Conservation (phyloP, 1,139 yeast genomes). For the Candida mesenterica region DNA sequence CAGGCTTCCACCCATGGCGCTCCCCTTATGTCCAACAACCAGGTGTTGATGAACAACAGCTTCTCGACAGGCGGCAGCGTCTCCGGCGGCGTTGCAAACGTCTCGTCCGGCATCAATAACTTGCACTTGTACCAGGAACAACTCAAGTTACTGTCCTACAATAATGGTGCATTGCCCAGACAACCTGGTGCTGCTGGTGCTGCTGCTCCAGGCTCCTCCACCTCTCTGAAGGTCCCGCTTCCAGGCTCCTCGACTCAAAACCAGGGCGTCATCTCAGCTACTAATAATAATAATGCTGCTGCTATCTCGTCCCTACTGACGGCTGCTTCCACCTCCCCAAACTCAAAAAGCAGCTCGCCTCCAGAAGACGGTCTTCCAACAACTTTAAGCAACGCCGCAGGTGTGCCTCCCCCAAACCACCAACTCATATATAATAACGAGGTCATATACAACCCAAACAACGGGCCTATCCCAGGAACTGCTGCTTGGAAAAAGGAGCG, state of each 20-base stretch:
- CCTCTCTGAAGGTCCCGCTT: too few relatives aligned
- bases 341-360: too few relatives aligned
- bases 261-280: too few relatives aligned
- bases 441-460: slow-evolving; percentile 60
- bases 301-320: too few relatives aligned
- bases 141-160: neutral
- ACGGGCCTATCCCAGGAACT: slow-evolving; percentile 74
- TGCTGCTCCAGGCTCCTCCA: neutral
- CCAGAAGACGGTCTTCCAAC: too few relatives aligned
- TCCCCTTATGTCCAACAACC: neutral
- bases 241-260: too few relatives aligned
- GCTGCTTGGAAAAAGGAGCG: slow-evolving; percentile 77
- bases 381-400: slow-evolving; percentile 24
- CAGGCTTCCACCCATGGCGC: neutral
- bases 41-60: neutral
- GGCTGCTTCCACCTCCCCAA: too few relatives aligned
- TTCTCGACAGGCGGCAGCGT: neutral
- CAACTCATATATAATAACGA: slow-evolving; percentile 58
- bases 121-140: neutral
- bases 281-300: too few relatives aligned
- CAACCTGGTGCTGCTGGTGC: neutral
- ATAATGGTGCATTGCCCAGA: too few relatives aligned
- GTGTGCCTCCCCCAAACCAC: slow-evolving; percentile 55
- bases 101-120: neutral
- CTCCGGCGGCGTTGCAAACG: neutral